Evolutionary conservation across 352 stramenopile species (phyloP), one percentile per base, ranked within the genome.

Genomic region (Phytophthora sp.): DNA sequence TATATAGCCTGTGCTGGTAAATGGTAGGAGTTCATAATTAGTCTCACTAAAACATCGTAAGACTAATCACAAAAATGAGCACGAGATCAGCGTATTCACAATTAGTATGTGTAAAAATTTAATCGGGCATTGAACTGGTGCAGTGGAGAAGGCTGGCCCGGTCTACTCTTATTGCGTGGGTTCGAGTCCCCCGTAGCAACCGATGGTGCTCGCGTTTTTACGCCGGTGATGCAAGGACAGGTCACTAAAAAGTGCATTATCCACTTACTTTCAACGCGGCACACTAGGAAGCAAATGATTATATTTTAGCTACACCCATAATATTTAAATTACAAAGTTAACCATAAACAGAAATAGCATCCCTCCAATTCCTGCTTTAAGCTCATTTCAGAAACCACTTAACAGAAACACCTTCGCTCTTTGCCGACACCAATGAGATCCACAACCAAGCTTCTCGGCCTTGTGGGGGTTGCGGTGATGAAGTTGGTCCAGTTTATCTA

Each of bases 401-500:
- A 33, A 3, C 29, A 33, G 29, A 33, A 33, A 33, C 29, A 4
- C 29, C 29, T 33, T 33, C 29, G 29, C 29, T 1, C 29, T 3
- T 33, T 3, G 2, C 12, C 29, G 29, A 2, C 29, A 3, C 12
- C 2, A 3, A 33, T 33, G 29, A 33, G 29, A 7, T 33, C 29
- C 2, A 33, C 29, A 3, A 3, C 29, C 2, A 33, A 33, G 1
- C 29, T 33, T 33, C 29, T 33, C 2, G 29, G 7, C 29, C 50
- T 24, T 57, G 54, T 53, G 54, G 41, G 8, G 54, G 54, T 15
- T 62, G 39, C 11, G 54, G 41, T 12, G 2, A 35, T 7, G 7
- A 23, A 11, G 55, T 63, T 21, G 42, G 55, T 23, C 13, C 20
- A 8, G 31, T 63, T 29, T 44, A 63, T 3, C 18, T 12, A 18